A percentile compares a stretch with the other conserved stretches of the same genome.
Evolutionary conservation across 2,329 filamentous ascomycete species (phyloP).

Genomic region (Hypoxylon rubiginosum): DNA sequence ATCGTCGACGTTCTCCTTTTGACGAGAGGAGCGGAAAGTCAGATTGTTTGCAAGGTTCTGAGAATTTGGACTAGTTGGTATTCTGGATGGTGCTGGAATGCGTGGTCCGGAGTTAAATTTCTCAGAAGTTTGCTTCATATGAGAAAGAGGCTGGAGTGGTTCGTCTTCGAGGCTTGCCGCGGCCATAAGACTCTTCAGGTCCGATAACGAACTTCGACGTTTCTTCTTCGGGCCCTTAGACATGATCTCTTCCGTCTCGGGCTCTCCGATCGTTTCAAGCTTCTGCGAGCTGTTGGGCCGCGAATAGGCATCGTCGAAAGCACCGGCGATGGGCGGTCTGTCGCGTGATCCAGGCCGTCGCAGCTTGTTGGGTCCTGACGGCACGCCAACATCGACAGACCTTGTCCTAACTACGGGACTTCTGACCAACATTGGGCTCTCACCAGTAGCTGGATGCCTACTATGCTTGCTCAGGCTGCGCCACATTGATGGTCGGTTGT

Average conservation of each 20-base stretch:
- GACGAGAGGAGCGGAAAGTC: constrained; percentile 54
- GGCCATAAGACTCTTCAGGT: constrained; percentile 79
- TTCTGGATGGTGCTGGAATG: constrained; percentile 62
- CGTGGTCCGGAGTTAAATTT: constrained; percentile 69
- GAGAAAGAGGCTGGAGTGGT: constrained; percentile 63
- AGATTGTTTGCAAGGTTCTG: constrained; percentile 54
- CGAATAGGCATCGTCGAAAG: constrained; percentile 68
- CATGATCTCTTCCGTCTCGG: constrained; percentile 58
- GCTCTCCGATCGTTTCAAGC: constrained; percentile 72
- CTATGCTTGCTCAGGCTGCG: constrained; percentile 88
- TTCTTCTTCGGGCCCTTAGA: constrained; percentile 75
- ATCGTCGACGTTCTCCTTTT: constrained; percentile 62
- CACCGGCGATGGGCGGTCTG: constrained; percentile 71
- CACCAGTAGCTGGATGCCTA: constrained; percentile 71
- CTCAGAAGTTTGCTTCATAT: constrained; percentile 67
- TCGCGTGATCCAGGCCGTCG: constrained; percentile 70
- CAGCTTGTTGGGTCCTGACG: constrained; percentile 62
- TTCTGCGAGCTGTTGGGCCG: constrained; percentile 71
- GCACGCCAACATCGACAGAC: constrained; percentile 79
- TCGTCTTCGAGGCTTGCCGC: constrained; percentile 66
- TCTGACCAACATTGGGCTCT: constrained; percentile 74
- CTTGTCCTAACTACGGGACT: constrained; percentile 76
- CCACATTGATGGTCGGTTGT: constrained; percentile 83
- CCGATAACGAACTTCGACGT: constrained; percentile 90
- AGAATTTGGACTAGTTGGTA: constrained; percentile 64